phyloP scores from a whole-genome alignment of 176 grass and related monocot species.

The Melocanna baccifera region DNA sequence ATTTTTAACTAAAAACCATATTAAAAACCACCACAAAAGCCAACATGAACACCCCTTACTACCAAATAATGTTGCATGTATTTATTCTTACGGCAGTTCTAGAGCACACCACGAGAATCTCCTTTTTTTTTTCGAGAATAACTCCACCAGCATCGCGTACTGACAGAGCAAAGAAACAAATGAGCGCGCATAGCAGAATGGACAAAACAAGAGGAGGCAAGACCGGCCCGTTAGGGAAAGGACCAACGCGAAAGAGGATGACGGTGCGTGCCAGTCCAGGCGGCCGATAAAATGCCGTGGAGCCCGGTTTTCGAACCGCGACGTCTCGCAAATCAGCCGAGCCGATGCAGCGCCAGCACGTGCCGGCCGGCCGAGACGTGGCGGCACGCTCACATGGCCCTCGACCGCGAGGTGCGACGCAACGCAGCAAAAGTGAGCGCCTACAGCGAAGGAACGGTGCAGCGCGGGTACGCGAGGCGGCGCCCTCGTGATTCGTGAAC shows the following conservation, averaged over 20 bases:
- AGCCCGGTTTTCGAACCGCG: too few species aligned
- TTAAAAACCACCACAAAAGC: too few species aligned
- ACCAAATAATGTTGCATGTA: not conserved
- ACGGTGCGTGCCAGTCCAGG: not conserved
- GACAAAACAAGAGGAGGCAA: not conserved
- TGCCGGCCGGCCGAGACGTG: not conserved
- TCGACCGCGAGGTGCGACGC: not conserved
- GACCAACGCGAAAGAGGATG: too few species aligned
- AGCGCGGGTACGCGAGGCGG: not conserved
- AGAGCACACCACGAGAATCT: not conserved
- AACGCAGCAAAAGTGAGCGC: not conserved
- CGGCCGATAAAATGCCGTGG: too few species aligned
- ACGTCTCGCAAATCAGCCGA: not conserved
- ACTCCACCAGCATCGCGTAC: not conserved
- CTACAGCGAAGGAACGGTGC: not conserved
- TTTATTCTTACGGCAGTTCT: not conserved
- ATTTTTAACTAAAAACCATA: too few species aligned
- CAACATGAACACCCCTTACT: not conserved
- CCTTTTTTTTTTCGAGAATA: not conserved
- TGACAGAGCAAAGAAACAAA: not conserved
- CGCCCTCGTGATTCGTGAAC: not conserved
- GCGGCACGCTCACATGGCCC: not conserved
- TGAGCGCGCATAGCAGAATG: not conserved
- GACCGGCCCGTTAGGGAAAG: not conserved
- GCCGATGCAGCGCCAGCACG: not conserved